Base-by-base conservation (phyloP, 352 stramenopile species). In the Phytophthora colocasiae region DNA sequence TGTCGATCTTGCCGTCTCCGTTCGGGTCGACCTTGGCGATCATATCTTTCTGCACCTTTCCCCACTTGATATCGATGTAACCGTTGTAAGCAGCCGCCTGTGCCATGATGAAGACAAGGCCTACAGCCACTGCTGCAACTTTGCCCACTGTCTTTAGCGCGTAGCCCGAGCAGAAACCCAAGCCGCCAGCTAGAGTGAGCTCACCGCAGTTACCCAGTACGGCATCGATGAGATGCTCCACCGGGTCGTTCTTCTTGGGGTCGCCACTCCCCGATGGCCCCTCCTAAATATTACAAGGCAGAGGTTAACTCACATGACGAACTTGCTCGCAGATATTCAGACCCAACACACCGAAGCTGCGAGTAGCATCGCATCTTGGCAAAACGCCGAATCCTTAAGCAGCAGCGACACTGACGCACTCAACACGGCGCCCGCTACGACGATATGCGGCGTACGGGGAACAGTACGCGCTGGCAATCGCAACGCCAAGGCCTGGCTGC, bases 21-120 rank as follows among this genome's bases (percentile, higher is more conserved):
- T 96, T 85, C 0, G 81, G 76, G 66, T 97, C 90, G 27, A 96
- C 81, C n/a, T 83, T 81, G 17, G 71, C 71, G 58, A 94, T 87
- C 41, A 93, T 81, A 63, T 96, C 89, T 52, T 91, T 91, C 55
- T 97, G 84, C 32, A 96, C 81, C 73, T 97, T 97, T 54, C 79
- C 76, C 90, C 89, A 97, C 67, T 96, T 90, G 58, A 97, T 93
- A 58, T 96, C 73, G 59, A 97, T 91, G 82, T 97, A 97, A 38
- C 90, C 90, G 47, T 93, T 85, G 34, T 87, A 93, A 47, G 81
- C 77, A 14, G 90, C 85, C n/a, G 83, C 66, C 70, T 94, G 86
- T 38, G 80, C 84, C 19, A 92, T 66, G 48, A 96, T 53, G 73
- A 97, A 97, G 29, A 94, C 54, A 15, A 78, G 73, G 50, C 90